Evolutionary conservation across 805 yeast species (phyloP).

Genomic region (Metschnikowia colocasiae): DNA sequence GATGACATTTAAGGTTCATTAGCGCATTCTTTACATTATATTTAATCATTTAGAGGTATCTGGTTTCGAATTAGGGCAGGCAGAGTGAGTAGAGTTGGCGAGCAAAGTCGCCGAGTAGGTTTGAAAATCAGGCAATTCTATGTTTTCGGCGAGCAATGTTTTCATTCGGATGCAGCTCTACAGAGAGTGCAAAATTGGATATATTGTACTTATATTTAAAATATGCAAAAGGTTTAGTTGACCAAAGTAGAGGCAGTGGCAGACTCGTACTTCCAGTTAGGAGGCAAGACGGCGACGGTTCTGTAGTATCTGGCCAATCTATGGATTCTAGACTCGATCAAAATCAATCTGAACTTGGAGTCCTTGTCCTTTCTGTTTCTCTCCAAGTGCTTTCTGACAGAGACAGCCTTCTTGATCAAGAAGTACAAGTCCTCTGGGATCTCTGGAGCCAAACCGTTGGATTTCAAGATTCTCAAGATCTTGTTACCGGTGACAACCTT

Average conservation of each 20-base stretch:
- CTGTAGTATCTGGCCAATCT: constrained; percentile 99
- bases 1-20: constrained; percentile 70
- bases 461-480: constrained; percentile 97
- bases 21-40: constrained; percentile 3
- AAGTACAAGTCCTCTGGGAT: constrained; percentile 99
- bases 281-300: constrained; percentile 98
- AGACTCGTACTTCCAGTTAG: constrained; percentile 99
- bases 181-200: constrained; percentile 5
- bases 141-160: neutral
- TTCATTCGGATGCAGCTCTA: neutral
- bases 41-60: constrained; percentile 1
- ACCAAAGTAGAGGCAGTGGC: constrained; percentile 99
- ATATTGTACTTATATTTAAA: constrained; percentile 2
- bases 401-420: constrained; percentile 98
- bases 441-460: constrained; percentile 99
- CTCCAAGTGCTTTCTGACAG: constrained; percentile 99
- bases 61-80: neutral
- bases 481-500: constrained; percentile 98
- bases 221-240: constrained; percentile 57
- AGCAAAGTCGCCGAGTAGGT: neutral
- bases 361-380: constrained; percentile 99
- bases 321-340: constrained; percentile 99
- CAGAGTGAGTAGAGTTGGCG: no score
- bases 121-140: neutral
- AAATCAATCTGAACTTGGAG: constrained; percentile 99